Evolutionary conservation across 805 yeast species (phyloP).

Genomic region (Candida vartiovaarae): DNA sequence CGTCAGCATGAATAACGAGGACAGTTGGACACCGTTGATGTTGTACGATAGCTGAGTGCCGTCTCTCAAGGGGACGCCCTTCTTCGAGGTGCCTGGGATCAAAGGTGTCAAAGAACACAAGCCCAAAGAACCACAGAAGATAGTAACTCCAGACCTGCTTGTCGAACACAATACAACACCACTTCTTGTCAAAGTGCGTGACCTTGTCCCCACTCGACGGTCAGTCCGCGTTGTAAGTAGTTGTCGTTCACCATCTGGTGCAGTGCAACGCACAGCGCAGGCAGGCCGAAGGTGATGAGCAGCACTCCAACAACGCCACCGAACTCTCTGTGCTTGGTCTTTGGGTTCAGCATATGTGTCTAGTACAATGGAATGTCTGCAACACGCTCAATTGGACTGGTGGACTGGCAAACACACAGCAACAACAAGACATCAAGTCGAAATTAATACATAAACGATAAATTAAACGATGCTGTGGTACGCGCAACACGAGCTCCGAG

Average conservation of each 20-base stretch:
- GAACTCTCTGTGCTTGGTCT: conserved; percentile 66
- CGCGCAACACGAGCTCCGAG: too few species aligned
- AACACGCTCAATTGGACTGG: too few species aligned
- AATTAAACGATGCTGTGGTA: too few species aligned
- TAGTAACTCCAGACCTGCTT: conserved; percentile 55
- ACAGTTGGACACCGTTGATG: conserved; percentile 70
- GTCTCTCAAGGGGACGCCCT: conserved; percentile 72
- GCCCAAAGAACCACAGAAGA: conserved; percentile 59
- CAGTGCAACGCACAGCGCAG: conserved; percentile 51
- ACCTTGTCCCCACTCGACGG: conserved; percentile 35
- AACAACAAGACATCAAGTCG: too few species aligned
- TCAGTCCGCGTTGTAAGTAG: conserved; percentile 44
- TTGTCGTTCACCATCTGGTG: conserved; percentile 55
- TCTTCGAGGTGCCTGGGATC: conserved; percentile 54
- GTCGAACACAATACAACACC: conserved; percentile 33
- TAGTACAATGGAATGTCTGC: not conserved
- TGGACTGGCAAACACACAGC: too few species aligned
- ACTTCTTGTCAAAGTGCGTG: conserved; percentile 29
- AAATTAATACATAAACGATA: too few species aligned
- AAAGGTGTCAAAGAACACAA: conserved; percentile 59
- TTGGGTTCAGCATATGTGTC: conserved; percentile 45
- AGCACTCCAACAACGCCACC: conserved; percentile 72
- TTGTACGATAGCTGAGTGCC: conserved; percentile 65
- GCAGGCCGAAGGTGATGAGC: conserved; percentile 58
- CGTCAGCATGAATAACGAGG: conserved; percentile 31